Conservation (phyloP, 805 yeast genomes). For the Saturnispora gosingensis region DNA sequence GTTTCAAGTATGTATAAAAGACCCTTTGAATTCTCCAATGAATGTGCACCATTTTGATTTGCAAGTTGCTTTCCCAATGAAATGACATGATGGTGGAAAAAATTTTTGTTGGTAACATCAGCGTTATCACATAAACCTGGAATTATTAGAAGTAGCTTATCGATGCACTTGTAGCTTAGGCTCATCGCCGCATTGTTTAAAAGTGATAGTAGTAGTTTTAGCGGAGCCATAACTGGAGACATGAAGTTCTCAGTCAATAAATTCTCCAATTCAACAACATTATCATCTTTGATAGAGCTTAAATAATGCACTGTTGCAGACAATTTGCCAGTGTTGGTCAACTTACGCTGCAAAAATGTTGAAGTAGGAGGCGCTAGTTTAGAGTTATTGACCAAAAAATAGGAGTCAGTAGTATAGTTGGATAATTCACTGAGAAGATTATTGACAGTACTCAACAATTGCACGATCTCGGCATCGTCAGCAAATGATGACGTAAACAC, state of each 20-base stretch:
- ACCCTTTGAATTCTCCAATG: slow-evolving; percentile 50
- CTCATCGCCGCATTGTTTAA: slow-evolving; percentile 55
- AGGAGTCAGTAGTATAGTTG: slow-evolving; percentile 9
- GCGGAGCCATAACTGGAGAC: slow-evolving; percentile 41
- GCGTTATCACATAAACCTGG: slow-evolving; percentile 50
- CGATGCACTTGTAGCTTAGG: slow-evolving; percentile 51
- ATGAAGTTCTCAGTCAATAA: slow-evolving; percentile 36
- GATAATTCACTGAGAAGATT: slow-evolving; percentile 41
- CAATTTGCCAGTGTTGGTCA: neutral
- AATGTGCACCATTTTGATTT: slow-evolving; percentile 39
- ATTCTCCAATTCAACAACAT: slow-evolving; percentile 31
- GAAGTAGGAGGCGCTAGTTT: slow-evolving; percentile 21
- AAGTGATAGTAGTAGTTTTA: slow-evolving; percentile 48
- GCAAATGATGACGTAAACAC: slow-evolving; percentile 72
- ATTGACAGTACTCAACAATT: slow-evolving; percentile 44
- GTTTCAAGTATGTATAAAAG: slow-evolving; percentile 48
- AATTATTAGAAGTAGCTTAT: slow-evolving; percentile 39
- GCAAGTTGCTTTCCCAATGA: slow-evolving; percentile 59
- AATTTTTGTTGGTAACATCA: slow-evolving; percentile 75
- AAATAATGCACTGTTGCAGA: slow-evolving; percentile 12
- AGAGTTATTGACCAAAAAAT: neutral
- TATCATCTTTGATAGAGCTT: slow-evolving; percentile 21
- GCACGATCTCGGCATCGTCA: slow-evolving; percentile 51
- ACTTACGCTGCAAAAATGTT: slow-evolving; percentile 1
- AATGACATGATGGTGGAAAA: slow-evolving; percentile 77